A percentile compares a stretch with the other conserved stretches of the same genome.
phyloP scores from a whole-genome alignment of 2,329 filamentous ascomycete genomes.

The Fusarium keratoplasticum region DNA sequence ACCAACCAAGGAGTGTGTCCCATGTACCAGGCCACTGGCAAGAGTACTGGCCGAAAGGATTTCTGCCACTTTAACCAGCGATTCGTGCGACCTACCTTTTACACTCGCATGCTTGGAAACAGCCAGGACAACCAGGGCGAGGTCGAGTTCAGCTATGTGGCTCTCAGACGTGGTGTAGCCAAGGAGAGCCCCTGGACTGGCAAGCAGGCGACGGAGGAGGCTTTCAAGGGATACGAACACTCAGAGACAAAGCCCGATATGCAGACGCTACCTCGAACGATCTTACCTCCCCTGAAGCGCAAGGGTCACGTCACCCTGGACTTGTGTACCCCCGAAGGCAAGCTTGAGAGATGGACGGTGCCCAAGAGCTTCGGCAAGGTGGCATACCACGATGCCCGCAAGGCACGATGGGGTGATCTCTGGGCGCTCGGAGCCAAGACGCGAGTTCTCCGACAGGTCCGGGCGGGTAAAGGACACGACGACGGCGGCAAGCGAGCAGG shows the following conservation, averaged over 20 bases:
- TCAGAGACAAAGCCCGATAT: slow-evolving; percentile 60
- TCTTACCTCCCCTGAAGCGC: slow-evolving; percentile 87
- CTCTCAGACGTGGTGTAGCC: slow-evolving; percentile 79
- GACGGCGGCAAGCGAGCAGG: slow-evolving; percentile 61
- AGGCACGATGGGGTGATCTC: slow-evolving; percentile 90
- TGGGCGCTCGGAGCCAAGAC: slow-evolving; percentile 97
- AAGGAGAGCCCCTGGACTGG: slow-evolving; percentile 57
- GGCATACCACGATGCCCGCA: slow-evolving; percentile 92
- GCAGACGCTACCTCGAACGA: slow-evolving; percentile 79
- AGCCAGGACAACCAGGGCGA: slow-evolving; percentile 86
- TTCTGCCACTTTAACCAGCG: slow-evolving; percentile 93
- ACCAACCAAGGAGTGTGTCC: slow-evolving; percentile 91
- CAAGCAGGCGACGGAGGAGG: slow-evolving; percentile 68
- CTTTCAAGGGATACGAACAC: slow-evolving; percentile 79
- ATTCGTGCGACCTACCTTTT: slow-evolving; percentile 84
- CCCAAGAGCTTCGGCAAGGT: slow-evolving; percentile 82
- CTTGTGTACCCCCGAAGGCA: slow-evolving; percentile 86
- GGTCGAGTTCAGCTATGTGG: slow-evolving; percentile 89
- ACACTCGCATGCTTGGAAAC: slow-evolving; percentile 80
- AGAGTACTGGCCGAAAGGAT: slow-evolving; percentile 81
- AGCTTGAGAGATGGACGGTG: slow-evolving; percentile 93
- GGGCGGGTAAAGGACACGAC: slow-evolving; percentile 65
- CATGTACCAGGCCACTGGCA: slow-evolving; percentile 82
- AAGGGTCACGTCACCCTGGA: slow-evolving; percentile 90
- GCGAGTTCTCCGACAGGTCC: slow-evolving; percentile 70